These are phyloP conservation scores for Debaryomyces prosopidis DNA, from an alignment of 805 yeast species.

Conservation along the genomic window DNA sequence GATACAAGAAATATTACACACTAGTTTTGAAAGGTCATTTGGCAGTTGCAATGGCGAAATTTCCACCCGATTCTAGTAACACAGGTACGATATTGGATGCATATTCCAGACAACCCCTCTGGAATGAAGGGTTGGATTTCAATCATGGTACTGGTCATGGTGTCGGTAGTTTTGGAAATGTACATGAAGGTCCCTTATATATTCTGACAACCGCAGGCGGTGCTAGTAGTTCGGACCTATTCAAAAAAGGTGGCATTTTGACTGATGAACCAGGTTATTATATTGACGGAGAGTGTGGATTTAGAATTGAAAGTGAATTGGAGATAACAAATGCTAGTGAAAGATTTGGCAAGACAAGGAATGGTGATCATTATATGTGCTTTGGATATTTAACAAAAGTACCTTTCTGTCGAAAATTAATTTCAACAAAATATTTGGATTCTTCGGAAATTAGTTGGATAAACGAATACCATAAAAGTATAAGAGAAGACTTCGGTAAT, in stretches of 20 bases:
- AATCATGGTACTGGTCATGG: constrained; percentile 98
- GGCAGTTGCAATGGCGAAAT: constrained; percentile 75
- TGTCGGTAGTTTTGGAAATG: constrained; percentile 86
- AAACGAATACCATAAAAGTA: constrained; percentile 35
- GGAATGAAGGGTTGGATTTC: constrained; percentile 82
- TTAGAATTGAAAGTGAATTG: constrained; percentile 85
- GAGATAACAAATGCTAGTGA: constrained; percentile 48
- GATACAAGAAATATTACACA: constrained; percentile 76
- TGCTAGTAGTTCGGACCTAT: constrained; percentile 47
- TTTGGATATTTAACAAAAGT: constrained; percentile 44
- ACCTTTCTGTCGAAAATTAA: constrained; percentile 38
- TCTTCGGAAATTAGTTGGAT: constrained; percentile 38
- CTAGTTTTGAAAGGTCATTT: constrained; percentile 89
- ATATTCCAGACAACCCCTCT: constrained; percentile 78
- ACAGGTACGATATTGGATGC: constrained; percentile 77
- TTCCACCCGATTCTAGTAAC: constrained; percentile 66
- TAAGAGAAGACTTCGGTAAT: constrained; percentile 31
- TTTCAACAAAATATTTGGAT: constrained; percentile 30
- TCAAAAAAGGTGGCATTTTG: constrained; percentile 63
- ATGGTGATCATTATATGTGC: constrained; percentile 32
- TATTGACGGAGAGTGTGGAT: constrained; percentile 85
- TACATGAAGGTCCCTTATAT: constrained; percentile 93
- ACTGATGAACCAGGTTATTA: constrained; percentile 96
- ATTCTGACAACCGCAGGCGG: constrained; percentile 58
- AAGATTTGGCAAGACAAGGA: constrained; percentile 38